Evolutionary conservation across 805 yeast genomes (phyloP).

Genomic region (Metschnikowia gelsemii): DNA sequence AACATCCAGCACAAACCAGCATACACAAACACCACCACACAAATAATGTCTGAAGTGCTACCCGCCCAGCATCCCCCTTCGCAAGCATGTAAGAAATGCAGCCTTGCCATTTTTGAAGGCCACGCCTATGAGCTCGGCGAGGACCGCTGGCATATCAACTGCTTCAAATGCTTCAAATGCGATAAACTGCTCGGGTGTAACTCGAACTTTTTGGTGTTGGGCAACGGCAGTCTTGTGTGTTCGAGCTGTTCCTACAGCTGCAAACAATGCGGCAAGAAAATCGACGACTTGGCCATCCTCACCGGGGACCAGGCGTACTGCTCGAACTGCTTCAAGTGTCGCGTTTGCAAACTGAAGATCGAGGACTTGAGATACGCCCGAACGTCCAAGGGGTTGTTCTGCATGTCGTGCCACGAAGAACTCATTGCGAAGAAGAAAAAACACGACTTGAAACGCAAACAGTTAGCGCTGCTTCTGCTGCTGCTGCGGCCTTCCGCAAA

Average conservation of each 20-base stretch:
- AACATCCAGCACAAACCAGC: too few species aligned
- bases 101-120: slow-evolving; percentile 67
- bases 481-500: slow-evolving; percentile 20
- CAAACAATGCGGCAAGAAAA: slow-evolving; percentile 77
- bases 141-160: slow-evolving; percentile 92
- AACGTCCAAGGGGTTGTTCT: slow-evolving; percentile 87
- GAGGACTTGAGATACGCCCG: slow-evolving; percentile 89
- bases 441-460: slow-evolving; percentile 50
- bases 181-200: slow-evolving; percentile 75
- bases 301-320: slow-evolving; percentile 97
- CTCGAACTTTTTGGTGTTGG: slow-evolving; percentile 85
- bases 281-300: slow-evolving; percentile 88
- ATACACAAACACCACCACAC: too few species aligned
- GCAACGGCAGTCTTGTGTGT: slow-evolving; percentile 89
- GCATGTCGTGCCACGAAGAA: slow-evolving; percentile 89
- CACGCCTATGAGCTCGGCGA: slow-evolving; percentile 95
- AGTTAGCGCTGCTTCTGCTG: slow-evolving; percentile 30
- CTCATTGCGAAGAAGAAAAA: slow-evolving; percentile 72
- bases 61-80: slow-evolving; percentile 3
- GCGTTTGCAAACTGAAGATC: slow-evolving; percentile 80
- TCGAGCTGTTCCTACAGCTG: slow-evolving; percentile 91
- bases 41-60: slow-evolving; percentile 9
- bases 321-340: slow-evolving; percentile 83
- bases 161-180: slow-evolving; percentile 90
- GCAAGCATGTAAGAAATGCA: slow-evolving; percentile 43